Percentiles rank a stretch among this genome's conserved stretches.
These are phyloP conservation scores for Thinopyrum elongatum DNA, from an alignment of 176 grass and related monocot genomes.

Conservation along the genomic window DNA sequence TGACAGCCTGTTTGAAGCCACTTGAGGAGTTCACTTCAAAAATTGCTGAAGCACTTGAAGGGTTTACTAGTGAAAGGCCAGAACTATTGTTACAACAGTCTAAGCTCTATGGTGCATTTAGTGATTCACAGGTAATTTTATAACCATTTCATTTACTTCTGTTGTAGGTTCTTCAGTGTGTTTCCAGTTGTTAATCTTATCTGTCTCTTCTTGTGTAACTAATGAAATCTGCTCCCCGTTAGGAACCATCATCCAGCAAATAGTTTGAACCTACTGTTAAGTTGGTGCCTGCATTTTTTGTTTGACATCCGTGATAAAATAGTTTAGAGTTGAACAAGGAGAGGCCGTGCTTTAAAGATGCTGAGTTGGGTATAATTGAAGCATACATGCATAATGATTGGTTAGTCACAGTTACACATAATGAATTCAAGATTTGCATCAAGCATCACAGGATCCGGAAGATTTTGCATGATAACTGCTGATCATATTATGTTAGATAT, in stretches of 20 bases:
- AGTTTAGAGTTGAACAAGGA: constrained; percentile 14
- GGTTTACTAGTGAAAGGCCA: constrained; percentile 44
- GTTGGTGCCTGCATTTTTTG: not conserved
- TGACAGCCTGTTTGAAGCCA: constrained; percentile 75
- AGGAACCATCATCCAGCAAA: not conserved
- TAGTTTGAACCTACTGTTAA: not conserved
- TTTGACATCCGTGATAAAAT: not conserved
- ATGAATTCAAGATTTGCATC: constrained; percentile 14
- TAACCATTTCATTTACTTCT: not conserved
- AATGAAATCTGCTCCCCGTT: not conserved
- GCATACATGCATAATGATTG: constrained; percentile 1
- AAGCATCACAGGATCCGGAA: not conserved
- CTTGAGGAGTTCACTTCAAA: constrained; percentile 70
- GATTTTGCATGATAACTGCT: not conserved
- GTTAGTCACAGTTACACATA: not conserved
- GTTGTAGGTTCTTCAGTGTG: not conserved
- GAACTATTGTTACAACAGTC: constrained; percentile 68
- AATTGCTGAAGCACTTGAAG: constrained; percentile 68
- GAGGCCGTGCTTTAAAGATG: not conserved
- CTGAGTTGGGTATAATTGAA: constrained; percentile 6
- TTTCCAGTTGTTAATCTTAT: not conserved
- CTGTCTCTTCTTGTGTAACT: not conserved
- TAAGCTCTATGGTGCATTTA: constrained; percentile 63
- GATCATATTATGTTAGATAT: not conserved
- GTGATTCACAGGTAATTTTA: constrained; percentile 77